Base-by-base conservation (phyloP, 2,329 filamentous ascomycete species). In the Fusarium avenaceum region DNA sequence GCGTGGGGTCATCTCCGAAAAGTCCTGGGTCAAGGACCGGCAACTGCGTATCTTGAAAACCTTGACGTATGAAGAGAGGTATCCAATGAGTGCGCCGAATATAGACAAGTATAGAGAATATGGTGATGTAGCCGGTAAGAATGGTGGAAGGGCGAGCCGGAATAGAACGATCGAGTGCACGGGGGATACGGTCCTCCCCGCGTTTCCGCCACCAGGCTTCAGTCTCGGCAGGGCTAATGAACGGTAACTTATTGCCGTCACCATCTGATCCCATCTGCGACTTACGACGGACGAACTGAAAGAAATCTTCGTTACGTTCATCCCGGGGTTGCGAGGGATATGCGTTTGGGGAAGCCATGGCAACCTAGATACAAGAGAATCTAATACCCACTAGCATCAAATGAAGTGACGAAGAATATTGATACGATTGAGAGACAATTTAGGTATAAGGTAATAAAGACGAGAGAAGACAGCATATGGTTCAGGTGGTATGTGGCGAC, bases 21-120 rank as follows among this genome's bases (percentile, higher is more conserved):
- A 3, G 6, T 1, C 3, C 28, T 1, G 28, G 28, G 33, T 64
- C 14, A 7, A 48, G 50, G 10, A 70, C 13, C 4, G 67, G 67
- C 1, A 70, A 22, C 4, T 50, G 43, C 3, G 22, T 20, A n/a
- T 70, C 67, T 4, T 51, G 48, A 4, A 28, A 60, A 2, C 26
- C 40, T 3, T 43, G 8, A 4, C 33, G 11, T 1, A 40, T 49
- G 4, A 70, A 70, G 0, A 26, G 11, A 3, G 13, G 24, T 10
- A 70, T 64, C 13, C 47, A 44, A 4, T 42, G n/a, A 1, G 63
- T 42, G 19, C 24, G 26, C 0, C 58, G 40, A 4, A 61, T 65
- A 7, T 47, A 67, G 7, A 53, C 55, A 1, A 70, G 48, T 24
- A 70, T 67, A 4, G 67, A 70, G n/a, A 70, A 67, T 4, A 67